phyloP scores from a whole-genome alignment of 805 yeast species.

The Saccharomycopsis fodiens region DNA sequence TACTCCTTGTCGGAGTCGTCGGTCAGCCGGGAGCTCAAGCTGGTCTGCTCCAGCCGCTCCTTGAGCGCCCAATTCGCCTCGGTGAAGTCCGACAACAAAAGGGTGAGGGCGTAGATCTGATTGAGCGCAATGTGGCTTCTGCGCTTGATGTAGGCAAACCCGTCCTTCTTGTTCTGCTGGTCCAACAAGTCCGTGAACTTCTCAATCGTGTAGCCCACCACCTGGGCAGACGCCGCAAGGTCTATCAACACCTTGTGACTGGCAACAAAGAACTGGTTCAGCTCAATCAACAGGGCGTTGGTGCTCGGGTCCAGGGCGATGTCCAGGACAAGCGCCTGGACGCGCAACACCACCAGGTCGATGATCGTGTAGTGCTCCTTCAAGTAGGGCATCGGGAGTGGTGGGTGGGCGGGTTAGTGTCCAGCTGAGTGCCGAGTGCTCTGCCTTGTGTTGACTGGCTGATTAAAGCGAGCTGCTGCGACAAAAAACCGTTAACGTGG shows the following conservation, averaged over 20 bases:
- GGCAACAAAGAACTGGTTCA: constrained; percentile 8
- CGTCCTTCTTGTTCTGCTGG: constrained; percentile 12
- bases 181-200: constrained; percentile 11
- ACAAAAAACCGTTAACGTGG: neutral
- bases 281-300: constrained; percentile 15
- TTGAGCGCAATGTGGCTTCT: constrained; percentile 13
- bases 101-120: constrained; percentile 8
- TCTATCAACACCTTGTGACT: constrained; percentile 9
- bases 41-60: constrained; percentile 8
- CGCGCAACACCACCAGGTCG: constrained; percentile 8
- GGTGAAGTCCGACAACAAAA: constrained; percentile 14
- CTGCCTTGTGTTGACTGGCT: no score
- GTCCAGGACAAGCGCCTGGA: constrained; percentile 6
- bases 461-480: no score
- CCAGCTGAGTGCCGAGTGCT: no score
- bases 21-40: constrained; percentile 7
- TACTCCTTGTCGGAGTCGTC: constrained; percentile 18
- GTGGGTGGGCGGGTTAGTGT: no score
- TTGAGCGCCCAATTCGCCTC: constrained; percentile 19
- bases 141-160: constrained; percentile 14
- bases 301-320: constrained; percentile 9
- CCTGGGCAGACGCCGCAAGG: constrained; percentile 1
- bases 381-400: neutral
- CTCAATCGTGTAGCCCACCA: constrained; percentile 13
- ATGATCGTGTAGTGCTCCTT: constrained; percentile 7